These are phyloP conservation scores for Geoglossum glabrum DNA, from an alignment of 495 filamentous ascomycete species.

Conservation along the genomic window DNA sequence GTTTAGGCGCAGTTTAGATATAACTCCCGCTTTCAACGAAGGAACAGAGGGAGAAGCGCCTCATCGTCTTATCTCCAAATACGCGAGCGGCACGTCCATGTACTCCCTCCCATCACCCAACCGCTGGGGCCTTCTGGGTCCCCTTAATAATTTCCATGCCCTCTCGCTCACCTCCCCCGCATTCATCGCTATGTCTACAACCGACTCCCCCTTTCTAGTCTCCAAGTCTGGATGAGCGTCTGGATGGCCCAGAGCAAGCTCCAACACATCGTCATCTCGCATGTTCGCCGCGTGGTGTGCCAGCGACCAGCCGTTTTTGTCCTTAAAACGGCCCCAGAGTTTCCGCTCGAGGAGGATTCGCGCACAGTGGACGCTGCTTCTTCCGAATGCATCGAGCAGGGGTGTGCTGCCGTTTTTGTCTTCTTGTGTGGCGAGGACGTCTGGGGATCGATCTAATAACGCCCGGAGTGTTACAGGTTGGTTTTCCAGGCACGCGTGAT, in stretches of 20 bases:
- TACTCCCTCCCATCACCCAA: too few relatives aligned
- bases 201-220: background rate
- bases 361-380: background rate
- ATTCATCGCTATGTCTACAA: background rate
- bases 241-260: background rate
- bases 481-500: background rate
- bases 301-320: background rate
- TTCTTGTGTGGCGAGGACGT: background rate
- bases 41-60: too few relatives aligned
- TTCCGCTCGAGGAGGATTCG: background rate
- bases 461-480: background rate
- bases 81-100: too few relatives aligned
- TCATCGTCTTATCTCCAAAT: too few relatives aligned
- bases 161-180: background rate
- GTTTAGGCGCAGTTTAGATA: too few relatives aligned
- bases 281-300: background rate
- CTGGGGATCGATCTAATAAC: background rate
- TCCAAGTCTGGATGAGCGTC: background rate
- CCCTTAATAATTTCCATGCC: too few relatives aligned
- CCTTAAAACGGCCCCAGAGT: background rate
- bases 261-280: background rate
- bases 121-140: too few relatives aligned
- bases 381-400: background rate
- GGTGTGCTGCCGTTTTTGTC: background rate
- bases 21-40: too few relatives aligned